Evolutionary conservation across 78 protist genomes (phyloP), one percentile per base, ranked within the genome.

Genomic region (Speleostelium caveatum): DNA sequence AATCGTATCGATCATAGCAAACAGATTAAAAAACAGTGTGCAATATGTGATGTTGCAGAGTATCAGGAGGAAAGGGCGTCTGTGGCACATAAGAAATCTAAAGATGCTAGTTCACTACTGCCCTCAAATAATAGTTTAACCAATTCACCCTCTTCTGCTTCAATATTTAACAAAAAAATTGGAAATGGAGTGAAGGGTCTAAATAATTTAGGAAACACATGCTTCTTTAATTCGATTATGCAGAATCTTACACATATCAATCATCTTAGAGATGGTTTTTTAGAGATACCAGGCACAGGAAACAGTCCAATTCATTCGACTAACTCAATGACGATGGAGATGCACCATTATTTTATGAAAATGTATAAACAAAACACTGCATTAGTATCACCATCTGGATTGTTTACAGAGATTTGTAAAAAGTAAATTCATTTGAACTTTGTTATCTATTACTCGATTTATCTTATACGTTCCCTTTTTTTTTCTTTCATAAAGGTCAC

Each of bases 161-260:
- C 10, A 22, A 58, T 22, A 58, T 14, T 19, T 58, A 58, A 58
- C 16, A 16, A 65, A 65, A 65, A 51, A 2, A 83, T 83, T 41
- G 68, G 79, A 2, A 63, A 39, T 61, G 93, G 93, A 42, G 21
- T 86, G 3, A 86, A 86, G 33, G 93, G 93, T 22, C 36, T 86
- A 42, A 53, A 71, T 38, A 86, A 86, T 73, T 51, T 86, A 32
- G 93, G 93, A 3, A 86, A 86, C 26, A 86, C 93, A 38, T 86
- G 93, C 41, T 86, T 86, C 66, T 86, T 86, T 36, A 86, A 86
- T 39, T 86, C 93, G 3, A 73, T 86, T 24, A 66, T 86, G 75
- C 93, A 86, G 55, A 86, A 86, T 61, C 39, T 86, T 12, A 86
- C 86, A 26, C 86, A 86, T 61, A 28, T 86, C 26, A 66, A 66